Percentiles rank a stretch among this genome's conserved stretches.
Evolutionary conservation across 768 basidiomycete genomes (phyloP).

Genomic region (Suillus sp.): DNA sequence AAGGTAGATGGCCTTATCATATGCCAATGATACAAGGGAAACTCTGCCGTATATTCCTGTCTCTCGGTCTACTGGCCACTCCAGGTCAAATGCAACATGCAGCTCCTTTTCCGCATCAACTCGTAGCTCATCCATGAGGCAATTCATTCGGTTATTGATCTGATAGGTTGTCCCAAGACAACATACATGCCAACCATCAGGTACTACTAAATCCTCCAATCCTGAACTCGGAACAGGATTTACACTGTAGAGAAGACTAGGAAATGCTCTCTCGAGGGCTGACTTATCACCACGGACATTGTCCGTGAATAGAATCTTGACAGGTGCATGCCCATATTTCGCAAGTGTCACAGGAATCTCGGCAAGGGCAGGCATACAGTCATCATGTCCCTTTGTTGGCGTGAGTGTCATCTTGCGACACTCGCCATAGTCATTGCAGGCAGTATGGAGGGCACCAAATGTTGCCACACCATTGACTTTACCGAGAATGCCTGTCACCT

Average conservation of each 20-base stretch:
- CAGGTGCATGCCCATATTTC: conserved; percentile 30
- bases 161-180: background rate
- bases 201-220: background rate
- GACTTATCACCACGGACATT: conserved; percentile 31
- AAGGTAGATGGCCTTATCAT: conserved; percentile 10
- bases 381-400: conserved; percentile 35
- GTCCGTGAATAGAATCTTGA: conserved; percentile 33
- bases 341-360: conserved; percentile 28
- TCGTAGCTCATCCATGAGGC: conserved; percentile 7
- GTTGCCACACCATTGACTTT: conserved; percentile 28
- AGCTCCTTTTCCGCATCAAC: background rate
- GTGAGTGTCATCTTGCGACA: conserved; percentile 26
- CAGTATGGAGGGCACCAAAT: conserved; percentile 30
- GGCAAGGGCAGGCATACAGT: conserved; percentile 30
- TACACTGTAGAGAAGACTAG: conserved; percentile 27
- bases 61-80: conserved; percentile 15
- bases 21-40: conserved; percentile 6
- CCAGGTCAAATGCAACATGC: conserved; percentile 11
- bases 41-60: conserved; percentile 2
- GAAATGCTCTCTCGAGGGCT: conserved; percentile 21
- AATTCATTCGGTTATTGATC: conserved; percentile 3
- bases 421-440: conserved; percentile 33
- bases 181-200: conserved; percentile 8
- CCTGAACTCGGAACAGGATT: conserved; percentile 19
- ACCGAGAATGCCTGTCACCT: conserved; percentile 32